A percentile compares a stretch with the other conserved stretches of the same genome.
phyloP scores from a whole-genome alignment of 1,139 yeast species.

The Blastobotrys petasosporus region DNA sequence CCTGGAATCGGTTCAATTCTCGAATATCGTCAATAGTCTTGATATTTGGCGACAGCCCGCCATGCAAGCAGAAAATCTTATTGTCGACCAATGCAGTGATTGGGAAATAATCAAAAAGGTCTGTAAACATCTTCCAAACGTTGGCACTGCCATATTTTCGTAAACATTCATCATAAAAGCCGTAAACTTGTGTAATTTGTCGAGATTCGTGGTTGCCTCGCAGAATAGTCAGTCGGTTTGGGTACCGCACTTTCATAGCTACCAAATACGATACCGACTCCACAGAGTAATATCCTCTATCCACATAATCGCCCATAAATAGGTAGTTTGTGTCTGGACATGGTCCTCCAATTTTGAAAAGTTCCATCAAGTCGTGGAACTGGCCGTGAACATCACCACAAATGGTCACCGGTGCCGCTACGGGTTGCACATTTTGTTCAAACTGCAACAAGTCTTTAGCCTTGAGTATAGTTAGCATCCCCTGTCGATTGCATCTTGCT shows the following conservation, averaged over 20 bases:
- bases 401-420: conserved; percentile 93
- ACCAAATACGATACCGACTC: conserved; percentile 76
- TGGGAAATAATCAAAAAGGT: conserved; percentile 87
- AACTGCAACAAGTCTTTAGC: conserved; percentile 88
- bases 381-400: conserved; percentile 99
- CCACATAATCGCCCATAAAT: conserved; percentile 91
- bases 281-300: conserved; percentile 92
- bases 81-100: conserved; percentile 88
- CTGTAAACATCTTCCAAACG: conserved; percentile 79
- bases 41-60: conserved; percentile 92
- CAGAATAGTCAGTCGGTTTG: conserved; percentile 85
- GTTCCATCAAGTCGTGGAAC: conserved; percentile 83
- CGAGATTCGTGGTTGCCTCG: conserved; percentile 97
- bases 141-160: conserved; percentile 93
- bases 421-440: conserved; percentile 92
- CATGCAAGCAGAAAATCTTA: conserved; percentile 86
- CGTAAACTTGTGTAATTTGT: conserved; percentile 96
- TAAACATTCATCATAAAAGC: conserved; percentile 95
- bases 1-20: conserved; percentile 81
- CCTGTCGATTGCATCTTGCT: neutral
- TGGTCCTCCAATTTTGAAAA: conserved; percentile 83
- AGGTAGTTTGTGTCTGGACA: conserved; percentile 78
- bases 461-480: neutral
- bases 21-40: conserved; percentile 85
- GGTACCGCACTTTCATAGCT: conserved; percentile 86